phyloP scores from a whole-genome alignment of 2,329 filamentous ascomycete species.

The Venturia nashicola region DNA sequence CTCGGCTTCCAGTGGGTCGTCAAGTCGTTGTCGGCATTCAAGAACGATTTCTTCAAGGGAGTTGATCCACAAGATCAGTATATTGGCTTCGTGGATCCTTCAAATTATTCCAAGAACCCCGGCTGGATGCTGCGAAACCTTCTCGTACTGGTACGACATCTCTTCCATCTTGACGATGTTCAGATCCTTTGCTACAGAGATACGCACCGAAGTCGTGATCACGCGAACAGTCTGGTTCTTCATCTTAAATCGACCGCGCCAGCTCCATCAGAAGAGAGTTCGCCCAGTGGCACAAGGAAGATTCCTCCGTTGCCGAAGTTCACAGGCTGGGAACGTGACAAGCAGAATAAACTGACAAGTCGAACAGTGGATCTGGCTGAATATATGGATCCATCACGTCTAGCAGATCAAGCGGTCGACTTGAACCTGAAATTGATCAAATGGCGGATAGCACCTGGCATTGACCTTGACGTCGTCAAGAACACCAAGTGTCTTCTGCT shows the following conservation, averaged over 20 bases:
- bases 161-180: slow-evolving; percentile 63
- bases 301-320: slow-evolving; percentile 63
- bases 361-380: slow-evolving; percentile 74
- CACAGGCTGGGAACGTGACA: slow-evolving; percentile 88
- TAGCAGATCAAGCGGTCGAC: slow-evolving; percentile 91
- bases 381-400: slow-evolving; percentile 79
- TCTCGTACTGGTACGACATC: slow-evolving; percentile 68
- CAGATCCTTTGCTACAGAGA: slow-evolving; percentile 89
- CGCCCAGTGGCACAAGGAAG: slow-evolving; percentile 15
- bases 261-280: slow-evolving; percentile 11
- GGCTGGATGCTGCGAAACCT: slow-evolving; percentile 91
- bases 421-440: slow-evolving; percentile 97
- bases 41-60: slow-evolving; percentile 74
- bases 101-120: slow-evolving; percentile 75
- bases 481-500: slow-evolving; percentile 80
- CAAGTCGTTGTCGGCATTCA: slow-evolving; percentile 62
- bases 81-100: slow-evolving; percentile 83
- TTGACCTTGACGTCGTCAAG: slow-evolving; percentile 82
- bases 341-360: slow-evolving; percentile 62
- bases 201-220: slow-evolving; percentile 61
- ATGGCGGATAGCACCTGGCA: slow-evolving; percentile 83
- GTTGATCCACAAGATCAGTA: slow-evolving; percentile 63
- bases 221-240: slow-evolving; percentile 70
- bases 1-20: slow-evolving; percentile 67
- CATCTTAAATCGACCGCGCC: slow-evolving; percentile 40